These are phyloP conservation scores for Anthracocystis setariae DNA, from an alignment of 1,284 basidiomycete species.

Conservation along the genomic window DNA sequence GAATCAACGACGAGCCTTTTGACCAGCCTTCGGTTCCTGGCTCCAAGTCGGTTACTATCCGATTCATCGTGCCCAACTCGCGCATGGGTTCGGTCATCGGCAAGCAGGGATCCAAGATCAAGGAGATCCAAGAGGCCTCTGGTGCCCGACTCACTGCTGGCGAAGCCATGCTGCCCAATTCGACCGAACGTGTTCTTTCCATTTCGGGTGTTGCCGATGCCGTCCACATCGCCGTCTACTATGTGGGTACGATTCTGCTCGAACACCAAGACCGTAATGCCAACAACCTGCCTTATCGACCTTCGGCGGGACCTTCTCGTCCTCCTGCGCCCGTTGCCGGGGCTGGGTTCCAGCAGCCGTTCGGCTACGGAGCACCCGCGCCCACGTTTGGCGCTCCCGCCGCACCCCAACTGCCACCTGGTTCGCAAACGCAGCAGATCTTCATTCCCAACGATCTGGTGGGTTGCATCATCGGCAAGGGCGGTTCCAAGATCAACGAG, in stretches of 20 bases:
- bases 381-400: slow-evolving; percentile 9
- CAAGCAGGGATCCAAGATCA: slow-evolving; percentile 96
- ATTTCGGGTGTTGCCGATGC: slow-evolving; percentile 99
- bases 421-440: slow-evolving; percentile 93
- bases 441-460: slow-evolving; percentile 98
- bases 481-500: slow-evolving; percentile 98
- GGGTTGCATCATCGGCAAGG: slow-evolving; percentile 98
- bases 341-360: slow-evolving; percentile 23
- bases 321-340: slow-evolving; percentile 13
- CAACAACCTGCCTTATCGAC: slow-evolving; percentile 68
- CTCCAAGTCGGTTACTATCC: slow-evolving; percentile 96
- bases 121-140: slow-evolving; percentile 99
- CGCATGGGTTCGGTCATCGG: slow-evolving; percentile 99
- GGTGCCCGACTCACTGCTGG: slow-evolving; percentile 95
- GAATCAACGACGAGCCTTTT: slow-evolving; percentile 99
- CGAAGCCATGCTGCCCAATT: slow-evolving; percentile 96
- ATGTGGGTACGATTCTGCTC: slow-evolving; percentile 95
- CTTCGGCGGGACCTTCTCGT: slow-evolving; percentile 53
- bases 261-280: slow-evolving; percentile 81
- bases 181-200: slow-evolving; percentile 91
- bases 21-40: slow-evolving; percentile 97
- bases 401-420: slow-evolving; percentile 70
- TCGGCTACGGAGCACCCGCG: slow-evolving; percentile 32
- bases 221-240: slow-evolving; percentile 99
- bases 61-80: slow-evolving; percentile 95